phyloP scores from a whole-genome alignment of 148 eudicot species.

The Oxyria digyna region DNA sequence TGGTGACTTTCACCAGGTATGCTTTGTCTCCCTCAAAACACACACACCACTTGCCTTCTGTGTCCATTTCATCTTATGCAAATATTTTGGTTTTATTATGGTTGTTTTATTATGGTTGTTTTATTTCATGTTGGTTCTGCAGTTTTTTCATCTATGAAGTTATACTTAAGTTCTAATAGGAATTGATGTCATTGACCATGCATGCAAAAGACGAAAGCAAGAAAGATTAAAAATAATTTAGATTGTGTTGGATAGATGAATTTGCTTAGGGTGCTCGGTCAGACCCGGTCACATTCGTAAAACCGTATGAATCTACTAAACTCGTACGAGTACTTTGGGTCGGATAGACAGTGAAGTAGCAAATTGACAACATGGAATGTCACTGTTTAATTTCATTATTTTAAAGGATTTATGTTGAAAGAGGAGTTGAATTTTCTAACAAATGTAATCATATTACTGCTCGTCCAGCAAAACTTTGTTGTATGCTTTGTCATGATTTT shows the following conservation, averaged over 20 bases:
- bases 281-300: too few relatives aligned
- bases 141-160: not conserved
- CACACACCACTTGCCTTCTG: not conserved
- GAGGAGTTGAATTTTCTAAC: too few relatives aligned
- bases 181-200: not conserved
- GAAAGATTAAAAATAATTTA: not conserved
- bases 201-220: not conserved
- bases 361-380: not conserved
- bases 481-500: not conserved
- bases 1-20: conserved; percentile 97
- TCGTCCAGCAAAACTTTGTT: not conserved
- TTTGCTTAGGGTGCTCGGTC: not conserved
- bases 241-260: not conserved
- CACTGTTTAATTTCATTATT: not conserved
- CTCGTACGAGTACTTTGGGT: too few relatives aligned
- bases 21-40: not conserved
- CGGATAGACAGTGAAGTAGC: not conserved
- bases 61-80: not conserved
- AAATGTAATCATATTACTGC: too few relatives aligned
- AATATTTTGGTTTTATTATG: not conserved
- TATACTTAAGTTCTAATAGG: not conserved
- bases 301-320: too few relatives aligned
- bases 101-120: not conserved
- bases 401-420: too few relatives aligned
- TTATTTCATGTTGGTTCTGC: not conserved